Base-by-base conservation (phyloP, 2,329 filamentous ascomycete species). In the Nigrospora sphaerica region DNA sequence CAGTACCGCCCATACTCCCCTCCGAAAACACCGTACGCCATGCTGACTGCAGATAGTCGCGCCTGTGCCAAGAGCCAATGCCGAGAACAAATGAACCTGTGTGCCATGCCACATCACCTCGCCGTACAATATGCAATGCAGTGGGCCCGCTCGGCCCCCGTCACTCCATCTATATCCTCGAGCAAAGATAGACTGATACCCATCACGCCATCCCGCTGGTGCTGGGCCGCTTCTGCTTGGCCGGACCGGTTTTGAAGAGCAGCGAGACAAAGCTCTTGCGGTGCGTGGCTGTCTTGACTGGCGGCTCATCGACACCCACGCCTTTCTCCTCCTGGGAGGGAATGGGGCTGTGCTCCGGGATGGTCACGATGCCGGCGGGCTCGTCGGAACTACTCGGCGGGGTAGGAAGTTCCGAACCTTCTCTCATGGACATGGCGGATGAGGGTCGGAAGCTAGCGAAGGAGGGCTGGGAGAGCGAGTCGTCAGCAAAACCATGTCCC, bases 251-350 rank as follows among this genome's bases (percentile, higher is more conserved):
- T 18, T 57, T 55, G 52, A 63, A 63, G 9, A 63, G 49, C 9
- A 52, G 49, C 42, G 59, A 59, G 13, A 57, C 55, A 28, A 59
- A 51, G 40, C 60, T 63, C 49, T 53, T 62, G 34, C 59, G 54
- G 31, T 58, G 61, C 23, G 54, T 44, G 19, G 57, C 55, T 3
- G 49, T 49, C 48, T 57, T 61, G 11, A 39, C 38, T n/a, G 49
- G 42, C 38, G 56, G 56, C 37, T 57, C 56, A 10, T 53, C 51
- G 28, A 51, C 32, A 7, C 52, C 53, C 13, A 51, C 50, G 28
- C 52, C 35, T 5, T 53, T 53, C 10, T 49, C 53, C 2, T 62
- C 57, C 38, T 56, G 56, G 17, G 59, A 55, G 14, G 61, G 58
- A 34, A 41, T 47, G 10, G 44, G 45, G 13, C 48, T 46, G n/a